Percentiles rank a stretch among this genome's conserved stretches.
phyloP scores from a whole-genome alignment of 805 yeast genomes.

The Kodamaea nitidulidarum region DNA sequence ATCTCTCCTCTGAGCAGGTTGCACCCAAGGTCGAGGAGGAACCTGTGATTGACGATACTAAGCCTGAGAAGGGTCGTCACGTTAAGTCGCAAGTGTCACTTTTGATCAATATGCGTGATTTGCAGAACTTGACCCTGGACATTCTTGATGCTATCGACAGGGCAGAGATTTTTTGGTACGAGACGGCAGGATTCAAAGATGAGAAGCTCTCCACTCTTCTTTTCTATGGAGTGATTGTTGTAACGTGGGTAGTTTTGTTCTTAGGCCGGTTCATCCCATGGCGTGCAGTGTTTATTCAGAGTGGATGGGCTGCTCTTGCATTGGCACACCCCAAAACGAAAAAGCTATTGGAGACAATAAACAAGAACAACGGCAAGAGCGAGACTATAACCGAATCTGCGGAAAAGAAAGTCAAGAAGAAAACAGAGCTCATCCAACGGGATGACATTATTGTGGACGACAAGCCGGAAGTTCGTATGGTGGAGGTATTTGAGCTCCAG shows the following conservation, averaged over 20 bases:
- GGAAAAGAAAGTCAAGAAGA: constrained; percentile 19
- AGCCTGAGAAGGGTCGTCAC: constrained; percentile 14
- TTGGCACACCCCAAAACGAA: constrained; percentile 58
- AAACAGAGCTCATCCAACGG: constrained; percentile 34
- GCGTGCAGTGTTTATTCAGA: constrained; percentile 50
- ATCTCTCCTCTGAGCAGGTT: background rate
- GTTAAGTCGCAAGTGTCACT: constrained; percentile 39
- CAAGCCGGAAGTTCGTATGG: constrained; percentile 53
- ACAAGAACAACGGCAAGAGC: constrained; percentile 1
- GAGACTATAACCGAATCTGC: constrained; percentile 2
- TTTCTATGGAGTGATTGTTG: constrained; percentile 33
- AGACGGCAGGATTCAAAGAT: constrained; percentile 66
- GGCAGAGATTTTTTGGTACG: constrained; percentile 52
- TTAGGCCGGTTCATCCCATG: constrained; percentile 58
- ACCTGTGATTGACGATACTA: constrained; percentile 4
- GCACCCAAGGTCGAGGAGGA: constrained; percentile 6
- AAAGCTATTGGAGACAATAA: constrained; percentile 18
- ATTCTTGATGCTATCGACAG: constrained; percentile 47
- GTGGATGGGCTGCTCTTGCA: constrained; percentile 54
- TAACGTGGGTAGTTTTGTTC: constrained; percentile 39
- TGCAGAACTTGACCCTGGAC: constrained; percentile 61
- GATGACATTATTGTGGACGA: constrained; percentile 67
- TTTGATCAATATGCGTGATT: constrained; percentile 63
- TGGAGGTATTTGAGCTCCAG: constrained; percentile 77
- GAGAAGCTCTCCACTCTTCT: constrained; percentile 63